Conservation (phyloP, 306 rosid genomes). For the Astragalus membranaceus region DNA sequence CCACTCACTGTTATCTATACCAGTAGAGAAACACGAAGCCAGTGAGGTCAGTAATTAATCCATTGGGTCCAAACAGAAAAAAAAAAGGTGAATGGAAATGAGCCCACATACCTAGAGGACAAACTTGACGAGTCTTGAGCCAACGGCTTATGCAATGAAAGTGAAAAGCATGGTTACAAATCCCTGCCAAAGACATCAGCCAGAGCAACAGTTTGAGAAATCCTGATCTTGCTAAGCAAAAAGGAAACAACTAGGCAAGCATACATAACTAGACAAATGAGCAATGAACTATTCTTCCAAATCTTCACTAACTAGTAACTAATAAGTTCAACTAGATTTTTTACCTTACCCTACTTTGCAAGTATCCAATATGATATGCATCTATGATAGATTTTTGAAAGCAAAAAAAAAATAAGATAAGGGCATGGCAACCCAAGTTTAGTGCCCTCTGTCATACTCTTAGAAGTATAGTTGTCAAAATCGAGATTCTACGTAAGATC, state of each 20-base stretch:
- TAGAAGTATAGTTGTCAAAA: too few species aligned
- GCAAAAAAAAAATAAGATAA: not conserved
- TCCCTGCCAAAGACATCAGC: conserved; percentile 23
- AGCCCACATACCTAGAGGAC: conserved; percentile 61
- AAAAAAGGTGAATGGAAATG: not conserved
- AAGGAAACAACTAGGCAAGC: not conserved
- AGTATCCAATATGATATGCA: not conserved
- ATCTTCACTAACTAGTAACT: not conserved
- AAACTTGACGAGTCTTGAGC: conserved; percentile 93
- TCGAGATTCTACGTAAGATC: too few species aligned
- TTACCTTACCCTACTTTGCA: not conserved
- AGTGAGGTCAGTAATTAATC: not conserved
- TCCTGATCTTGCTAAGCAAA: not conserved
- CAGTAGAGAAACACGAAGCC: conserved; percentile 16
- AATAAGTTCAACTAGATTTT: not conserved
- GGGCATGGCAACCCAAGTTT: not conserved
- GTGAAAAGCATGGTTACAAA: conserved; percentile 83
- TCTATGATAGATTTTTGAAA: not conserved
- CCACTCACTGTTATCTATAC: conserved; percentile 84
- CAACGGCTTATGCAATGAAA: conserved; percentile 95
- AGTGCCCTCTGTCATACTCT: not conserved
- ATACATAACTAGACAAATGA: not conserved
- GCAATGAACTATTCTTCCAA: not conserved
- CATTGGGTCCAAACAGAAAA: not conserved
- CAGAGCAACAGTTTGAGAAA: conserved; percentile 10